Conservation (phyloP, 1,284 basidiomycete genomes). For the Garcileccinum viscosum region DNA sequence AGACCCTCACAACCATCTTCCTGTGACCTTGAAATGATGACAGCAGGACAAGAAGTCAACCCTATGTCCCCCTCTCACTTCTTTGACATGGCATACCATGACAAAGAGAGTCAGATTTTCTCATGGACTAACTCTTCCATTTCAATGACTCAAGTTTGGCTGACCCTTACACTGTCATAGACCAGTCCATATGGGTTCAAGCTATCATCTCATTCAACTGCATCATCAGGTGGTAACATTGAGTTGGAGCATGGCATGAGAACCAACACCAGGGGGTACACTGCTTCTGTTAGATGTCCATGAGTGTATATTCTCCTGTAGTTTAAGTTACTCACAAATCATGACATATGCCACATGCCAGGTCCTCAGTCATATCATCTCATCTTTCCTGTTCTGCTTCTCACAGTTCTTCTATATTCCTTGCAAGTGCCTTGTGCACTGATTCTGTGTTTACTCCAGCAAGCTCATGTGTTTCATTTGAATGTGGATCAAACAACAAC, state of each 20-base stretch:
- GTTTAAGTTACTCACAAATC: neutral
- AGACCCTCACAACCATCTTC: neutral
- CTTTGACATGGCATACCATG: neutral
- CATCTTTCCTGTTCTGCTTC: neutral
- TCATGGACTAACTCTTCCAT: neutral
- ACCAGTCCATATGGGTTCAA: neutral
- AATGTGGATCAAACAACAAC: neutral
- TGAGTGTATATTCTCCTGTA: neutral
- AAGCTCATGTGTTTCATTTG: neutral
- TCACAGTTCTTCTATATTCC: neutral
- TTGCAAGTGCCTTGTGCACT: no score
- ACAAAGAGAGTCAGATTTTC: neutral
- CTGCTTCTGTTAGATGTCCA: neutral
- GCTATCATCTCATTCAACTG: neutral
- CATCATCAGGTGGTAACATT: neutral
- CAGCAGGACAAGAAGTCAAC: neutral
- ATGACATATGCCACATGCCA: neutral
- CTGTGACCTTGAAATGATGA: neutral
- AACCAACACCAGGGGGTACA: neutral
- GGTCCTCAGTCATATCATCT: neutral
- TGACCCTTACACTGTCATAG: neutral
- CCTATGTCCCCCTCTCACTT: neutral
- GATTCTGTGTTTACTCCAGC: neutral
- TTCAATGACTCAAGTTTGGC: neutral
- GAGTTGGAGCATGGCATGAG: neutral